phyloP scores from a whole-genome alignment of 2,329 filamentous ascomycete genomes.

The Claviceps sp. region DNA sequence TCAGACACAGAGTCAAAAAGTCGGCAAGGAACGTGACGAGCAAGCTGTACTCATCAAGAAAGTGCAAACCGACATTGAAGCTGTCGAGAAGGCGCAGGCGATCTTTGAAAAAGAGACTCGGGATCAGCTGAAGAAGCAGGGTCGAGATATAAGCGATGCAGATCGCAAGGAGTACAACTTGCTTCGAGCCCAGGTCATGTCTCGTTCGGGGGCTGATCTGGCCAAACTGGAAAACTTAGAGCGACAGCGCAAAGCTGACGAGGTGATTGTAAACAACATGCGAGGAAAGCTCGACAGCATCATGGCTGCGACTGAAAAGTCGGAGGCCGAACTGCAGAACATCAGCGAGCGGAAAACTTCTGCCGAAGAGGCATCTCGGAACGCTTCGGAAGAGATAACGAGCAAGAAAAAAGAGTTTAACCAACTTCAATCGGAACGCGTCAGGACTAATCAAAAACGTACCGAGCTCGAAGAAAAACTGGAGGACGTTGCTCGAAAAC shows the following conservation, averaged over 20 bases:
- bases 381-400: slow-evolving; percentile 65
- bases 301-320: slow-evolving; percentile 58
- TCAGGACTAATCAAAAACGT: slow-evolving; percentile 65
- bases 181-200: slow-evolving; percentile 72
- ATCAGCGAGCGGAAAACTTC: slow-evolving; percentile 55
- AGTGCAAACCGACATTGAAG: slow-evolving; percentile 65
- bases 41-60: slow-evolving; percentile 57
- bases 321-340: slow-evolving; percentile 56
- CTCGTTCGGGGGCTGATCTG: slow-evolving; percentile 68
- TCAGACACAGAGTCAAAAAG: slow-evolving; percentile 52
- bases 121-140: slow-evolving; percentile 72
- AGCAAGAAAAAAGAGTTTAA: slow-evolving; percentile 86
- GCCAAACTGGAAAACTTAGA: slow-evolving; percentile 74
- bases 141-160: slow-evolving; percentile 68
- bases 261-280: slow-evolving; percentile 78
- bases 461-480: slow-evolving; percentile 90
- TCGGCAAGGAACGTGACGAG: slow-evolving; percentile 62
- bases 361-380: slow-evolving; percentile 48
- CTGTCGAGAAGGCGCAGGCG: slow-evolving; percentile 78
- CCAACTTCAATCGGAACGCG: slow-evolving; percentile 67
- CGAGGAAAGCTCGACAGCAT: slow-evolving; percentile 76
- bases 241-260: slow-evolving; percentile 80
- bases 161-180: slow-evolving; percentile 85
- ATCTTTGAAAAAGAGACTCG: slow-evolving; percentile 82
- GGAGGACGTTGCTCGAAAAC: slow-evolving; percentile 62